Conservation (phyloP, 140 eudicot species). For the Cichorium intybus region DNA sequence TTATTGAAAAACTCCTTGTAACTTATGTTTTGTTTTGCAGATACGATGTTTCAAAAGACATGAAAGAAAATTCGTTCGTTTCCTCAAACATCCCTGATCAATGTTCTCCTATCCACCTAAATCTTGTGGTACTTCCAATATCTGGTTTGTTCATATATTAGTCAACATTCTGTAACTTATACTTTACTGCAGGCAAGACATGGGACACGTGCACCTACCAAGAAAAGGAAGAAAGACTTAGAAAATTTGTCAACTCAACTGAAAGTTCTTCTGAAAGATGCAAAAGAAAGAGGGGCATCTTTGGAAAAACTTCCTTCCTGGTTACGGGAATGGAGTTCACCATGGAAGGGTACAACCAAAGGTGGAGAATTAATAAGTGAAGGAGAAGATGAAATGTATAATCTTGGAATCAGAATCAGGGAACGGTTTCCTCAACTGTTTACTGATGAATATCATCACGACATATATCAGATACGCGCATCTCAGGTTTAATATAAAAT, state of each 20-base stretch:
- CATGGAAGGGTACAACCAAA: constrained; percentile 81
- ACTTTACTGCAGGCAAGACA: constrained; percentile 73
- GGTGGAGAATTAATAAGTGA: constrained; percentile 79
- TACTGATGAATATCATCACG: constrained; percentile 77
- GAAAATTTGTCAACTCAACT: constrained; percentile 52
- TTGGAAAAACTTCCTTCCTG: constrained; percentile 69
- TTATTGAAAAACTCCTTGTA: background rate
- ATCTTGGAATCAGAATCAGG: constrained; percentile 69
- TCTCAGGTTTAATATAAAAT: constrained; percentile 62
- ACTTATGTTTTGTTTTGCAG: constrained; percentile 39
- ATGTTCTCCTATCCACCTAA: constrained; percentile 85
- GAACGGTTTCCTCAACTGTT: constrained; percentile 65
- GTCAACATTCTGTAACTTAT: background rate
- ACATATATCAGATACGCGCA: constrained; percentile 70
- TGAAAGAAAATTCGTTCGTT: constrained; percentile 41
- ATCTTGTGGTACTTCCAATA: constrained; percentile 71
- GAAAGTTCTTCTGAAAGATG: constrained; percentile 48
- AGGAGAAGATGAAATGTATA: constrained; percentile 85
- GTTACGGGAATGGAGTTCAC: constrained; percentile 82
- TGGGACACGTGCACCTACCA: constrained; percentile 98
- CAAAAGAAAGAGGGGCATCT: constrained; percentile 49
- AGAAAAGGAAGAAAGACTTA: constrained; percentile 66
- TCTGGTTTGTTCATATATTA: background rate
- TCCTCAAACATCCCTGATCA: constrained; percentile 67
- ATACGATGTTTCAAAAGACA: constrained; percentile 54